Percentiles rank a stretch among this genome's conserved stretches.
Evolutionary conservation across 768 basidiomycete species (phyloP).

Genomic region (Xanthoconium stramineum): DNA sequence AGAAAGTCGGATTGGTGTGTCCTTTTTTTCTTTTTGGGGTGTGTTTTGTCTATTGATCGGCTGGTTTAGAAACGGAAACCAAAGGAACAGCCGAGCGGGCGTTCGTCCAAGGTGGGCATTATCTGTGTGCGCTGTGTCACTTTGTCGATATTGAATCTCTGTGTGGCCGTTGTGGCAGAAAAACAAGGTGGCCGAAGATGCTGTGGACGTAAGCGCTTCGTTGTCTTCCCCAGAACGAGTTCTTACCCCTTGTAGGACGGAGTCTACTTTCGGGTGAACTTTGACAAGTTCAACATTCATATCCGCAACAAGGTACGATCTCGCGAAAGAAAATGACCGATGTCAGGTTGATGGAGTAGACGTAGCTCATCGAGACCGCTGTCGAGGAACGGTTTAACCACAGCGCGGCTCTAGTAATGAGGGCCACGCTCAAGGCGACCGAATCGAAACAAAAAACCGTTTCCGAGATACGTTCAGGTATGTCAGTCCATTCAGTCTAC

Average conservation of each 20-base stretch:
- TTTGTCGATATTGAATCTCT: slow-evolving; percentile 20
- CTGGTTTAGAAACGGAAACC: slow-evolving; percentile 59
- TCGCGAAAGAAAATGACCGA: not conserved
- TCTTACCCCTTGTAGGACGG: slow-evolving; percentile 45
- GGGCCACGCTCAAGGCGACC: slow-evolving; percentile 66
- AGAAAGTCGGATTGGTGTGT: slow-evolving; percentile 70
- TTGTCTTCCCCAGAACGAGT: not conserved
- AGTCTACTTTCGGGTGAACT: slow-evolving; percentile 84
- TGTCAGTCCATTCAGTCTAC: slow-evolving; percentile 3
- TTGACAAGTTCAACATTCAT: slow-evolving; percentile 81
- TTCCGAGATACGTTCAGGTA: slow-evolving; percentile 65
- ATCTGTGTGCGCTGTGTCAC: not conserved
- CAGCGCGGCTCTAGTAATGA: slow-evolving; percentile 66
- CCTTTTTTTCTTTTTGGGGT: not conserved
- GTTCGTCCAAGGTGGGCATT: slow-evolving; percentile 50
- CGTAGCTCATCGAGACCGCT: slow-evolving; percentile 73
- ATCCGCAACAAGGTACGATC: slow-evolving; percentile 77
- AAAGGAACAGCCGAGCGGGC: slow-evolving; percentile 42
- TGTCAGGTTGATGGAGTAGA: slow-evolving; percentile 12
- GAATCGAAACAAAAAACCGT: slow-evolving; percentile 60
- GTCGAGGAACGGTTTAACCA: slow-evolving; percentile 79
- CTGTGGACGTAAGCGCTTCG: slow-evolving; percentile 61
- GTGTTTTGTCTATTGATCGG: slow-evolving; percentile 12
- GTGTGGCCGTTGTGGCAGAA: slow-evolving; percentile 34
- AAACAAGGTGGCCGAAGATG: slow-evolving; percentile 43